Evolutionary conservation across 2,329 filamentous ascomycete genomes (phyloP).

Genomic region (Verticillium nubilum): DNA sequence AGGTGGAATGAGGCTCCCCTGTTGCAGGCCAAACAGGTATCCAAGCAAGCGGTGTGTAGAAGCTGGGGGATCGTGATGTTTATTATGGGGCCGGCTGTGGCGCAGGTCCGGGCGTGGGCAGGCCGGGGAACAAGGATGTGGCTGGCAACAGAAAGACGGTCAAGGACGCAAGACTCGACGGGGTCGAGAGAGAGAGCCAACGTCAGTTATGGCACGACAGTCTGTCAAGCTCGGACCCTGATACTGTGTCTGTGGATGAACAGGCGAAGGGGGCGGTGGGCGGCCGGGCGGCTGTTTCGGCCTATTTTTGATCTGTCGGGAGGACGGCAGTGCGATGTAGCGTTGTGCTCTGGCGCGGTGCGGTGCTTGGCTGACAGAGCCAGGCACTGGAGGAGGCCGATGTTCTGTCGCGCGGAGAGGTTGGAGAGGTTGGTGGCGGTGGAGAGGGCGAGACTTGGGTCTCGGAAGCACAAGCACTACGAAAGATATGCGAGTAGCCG

Average conservation of each 20-base stretch:
- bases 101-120: slow-evolving; percentile 7
- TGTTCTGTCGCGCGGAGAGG: not conserved
- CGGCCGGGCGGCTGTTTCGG: slow-evolving; percentile 1
- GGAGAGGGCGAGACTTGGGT: slow-evolving; percentile 8
- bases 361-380: not conserved
- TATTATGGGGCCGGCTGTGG: slow-evolving; percentile 10
- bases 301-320: slow-evolving; percentile 6
- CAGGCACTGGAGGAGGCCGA: not conserved
- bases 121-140: slow-evolving; percentile 12
- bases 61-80: slow-evolving; percentile 8
- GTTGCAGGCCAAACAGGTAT: not conserved
- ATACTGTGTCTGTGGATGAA: not conserved
- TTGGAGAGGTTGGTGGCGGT: slow-evolving; percentile 8
- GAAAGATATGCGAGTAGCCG: slow-evolving; percentile 8
- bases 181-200: not conserved
- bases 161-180: slow-evolving; percentile 7
- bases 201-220: not conserved
- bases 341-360: not conserved
- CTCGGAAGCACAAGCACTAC: slow-evolving; percentile 2
- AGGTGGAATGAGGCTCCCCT: not conserved
- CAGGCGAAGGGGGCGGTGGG: not conserved
- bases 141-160: slow-evolving; percentile 12
- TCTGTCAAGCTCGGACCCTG: slow-evolving; percentile 1
- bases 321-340: not conserved
- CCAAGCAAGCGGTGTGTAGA: slow-evolving; percentile 3